A percentile compares a stretch with the other conserved stretches of the same genome.
These are phyloP conservation scores for Ajuga reptans DNA, from an alignment of 305 asterid species.

Conservation along the genomic window DNA sequence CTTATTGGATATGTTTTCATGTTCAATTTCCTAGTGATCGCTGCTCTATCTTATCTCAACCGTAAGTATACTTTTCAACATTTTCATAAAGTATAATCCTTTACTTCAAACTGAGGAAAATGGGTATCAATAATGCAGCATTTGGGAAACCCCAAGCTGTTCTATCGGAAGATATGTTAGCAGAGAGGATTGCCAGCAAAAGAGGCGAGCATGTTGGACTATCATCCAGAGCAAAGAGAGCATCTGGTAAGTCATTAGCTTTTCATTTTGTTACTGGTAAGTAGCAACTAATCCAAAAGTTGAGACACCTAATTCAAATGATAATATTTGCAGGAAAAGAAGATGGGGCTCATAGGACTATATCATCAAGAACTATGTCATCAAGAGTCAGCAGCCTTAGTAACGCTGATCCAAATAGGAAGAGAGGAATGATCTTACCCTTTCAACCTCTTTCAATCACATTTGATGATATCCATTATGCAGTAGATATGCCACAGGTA, in stretches of 20 bases:
- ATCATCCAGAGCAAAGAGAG: conserved; percentile 28
- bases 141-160: conserved; percentile 61
- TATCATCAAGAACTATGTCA: conserved; percentile 48
- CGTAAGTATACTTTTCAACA: conserved; percentile 37
- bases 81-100: not conserved
- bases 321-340: conserved; percentile 24
- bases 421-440: conserved; percentile 86
- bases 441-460: conserved; percentile 81
- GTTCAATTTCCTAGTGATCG: conserved; percentile 49
- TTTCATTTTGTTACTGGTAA: not conserved
- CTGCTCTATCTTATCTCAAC: conserved; percentile 77
- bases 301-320: not conserved
- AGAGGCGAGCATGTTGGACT: conserved; percentile 31
- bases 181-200: conserved; percentile 38
- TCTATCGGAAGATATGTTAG: conserved; percentile 46
- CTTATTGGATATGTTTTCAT: conserved; percentile 53
- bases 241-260: conserved; percentile 25
- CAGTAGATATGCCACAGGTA: conserved; percentile 96
- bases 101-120: conserved; percentile 2
- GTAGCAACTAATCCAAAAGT: not conserved
- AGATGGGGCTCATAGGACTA: conserved; percentile 30
- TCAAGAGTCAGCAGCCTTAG: conserved; percentile 46
- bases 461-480: conserved; percentile 63
- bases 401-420: conserved; percentile 38
- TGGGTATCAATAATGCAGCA: conserved; percentile 44